A percentile compares a stretch with the other conserved stretches of the same genome.
phyloP scores from a whole-genome alignment of 257 asterid species.

The Solanum bulbocastanum region DNA sequence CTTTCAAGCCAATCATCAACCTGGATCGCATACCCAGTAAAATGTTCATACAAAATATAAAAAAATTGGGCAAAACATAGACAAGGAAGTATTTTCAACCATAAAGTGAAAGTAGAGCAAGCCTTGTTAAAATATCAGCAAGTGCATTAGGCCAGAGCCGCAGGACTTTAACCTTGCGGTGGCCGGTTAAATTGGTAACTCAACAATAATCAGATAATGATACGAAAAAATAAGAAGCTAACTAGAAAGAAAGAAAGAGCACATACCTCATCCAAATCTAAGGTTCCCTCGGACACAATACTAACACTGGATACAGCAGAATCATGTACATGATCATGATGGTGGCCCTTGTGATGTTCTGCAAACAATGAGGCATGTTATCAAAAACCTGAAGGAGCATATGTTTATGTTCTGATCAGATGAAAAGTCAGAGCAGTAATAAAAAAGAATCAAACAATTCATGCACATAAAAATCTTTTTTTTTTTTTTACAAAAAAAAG shows the following conservation, averaged over 20 bases:
- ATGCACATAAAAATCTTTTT: neutral
- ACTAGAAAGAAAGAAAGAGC: slow-evolving; percentile 1
- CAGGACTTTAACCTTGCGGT: neutral
- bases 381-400: neutral
- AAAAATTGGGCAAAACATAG: neutral
- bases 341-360: slow-evolving; percentile 68
- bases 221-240: neutral
- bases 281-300: slow-evolving; percentile 80
- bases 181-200: neutral
- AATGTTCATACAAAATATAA: neutral
- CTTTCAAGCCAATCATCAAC: slow-evolving; percentile 96
- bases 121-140: neutral
- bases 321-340: slow-evolving; percentile 67
- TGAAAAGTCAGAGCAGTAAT: neutral
- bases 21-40: slow-evolving; percentile 22
- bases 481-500: neutral
- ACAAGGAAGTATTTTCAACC: neutral
- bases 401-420: neutral
- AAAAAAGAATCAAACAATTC: neutral
- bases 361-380: neutral
- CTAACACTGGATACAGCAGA: slow-evolving; percentile 90
- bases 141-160: neutral
- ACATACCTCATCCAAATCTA: slow-evolving; percentile 86
- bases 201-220: neutral
- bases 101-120: neutral